Percentiles rank a stretch among this genome's conserved stretches.
phyloP scores from a whole-genome alignment of 176 grass and related monocot species.

The Zoysia pacifica region DNA sequence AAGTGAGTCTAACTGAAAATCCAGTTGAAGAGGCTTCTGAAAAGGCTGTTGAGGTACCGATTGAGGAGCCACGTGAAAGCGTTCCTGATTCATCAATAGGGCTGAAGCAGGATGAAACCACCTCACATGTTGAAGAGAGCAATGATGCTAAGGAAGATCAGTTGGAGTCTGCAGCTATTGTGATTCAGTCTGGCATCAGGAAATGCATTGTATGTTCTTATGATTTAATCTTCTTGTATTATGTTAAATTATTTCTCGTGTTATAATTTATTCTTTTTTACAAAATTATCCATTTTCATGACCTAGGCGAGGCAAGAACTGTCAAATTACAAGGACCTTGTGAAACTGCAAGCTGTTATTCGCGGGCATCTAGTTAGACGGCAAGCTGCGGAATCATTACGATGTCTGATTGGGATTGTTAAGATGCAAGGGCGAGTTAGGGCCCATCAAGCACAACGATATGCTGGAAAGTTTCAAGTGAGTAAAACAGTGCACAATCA shows the following conservation, averaged over 20 bases:
- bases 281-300: conserved; percentile 26
- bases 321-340: conserved; percentile 55
- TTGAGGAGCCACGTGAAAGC: conserved; percentile 46
- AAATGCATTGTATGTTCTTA: conserved; percentile 61
- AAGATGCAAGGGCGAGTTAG: conserved; percentile 81
- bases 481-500: conserved; percentile 6
- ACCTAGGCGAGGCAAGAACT: conserved; percentile 67
- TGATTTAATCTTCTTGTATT: conserved; percentile 27
- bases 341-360: conserved; percentile 84
- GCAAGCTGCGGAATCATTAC: conserved; percentile 73
- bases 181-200: conserved; percentile 69
- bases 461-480: conserved; percentile 40
- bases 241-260: conserved; percentile 11
- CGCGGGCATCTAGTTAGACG: conserved; percentile 80
- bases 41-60: conserved; percentile 38
- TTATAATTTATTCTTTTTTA: background rate
- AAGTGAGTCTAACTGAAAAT: conserved; percentile 36
- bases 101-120: conserved; percentile 47
- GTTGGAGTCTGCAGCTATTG: conserved; percentile 51
- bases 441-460: conserved; percentile 49
- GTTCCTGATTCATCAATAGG: conserved; percentile 31
- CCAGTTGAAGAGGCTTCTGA: conserved; percentile 40
- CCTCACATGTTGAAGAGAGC: conserved; percentile 36
- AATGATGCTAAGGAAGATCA: conserved; percentile 40
- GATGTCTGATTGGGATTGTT: conserved; percentile 80